phyloP scores from a whole-genome alignment of 257 asterid genomes.

The Rehmannia glutinosa region DNA sequence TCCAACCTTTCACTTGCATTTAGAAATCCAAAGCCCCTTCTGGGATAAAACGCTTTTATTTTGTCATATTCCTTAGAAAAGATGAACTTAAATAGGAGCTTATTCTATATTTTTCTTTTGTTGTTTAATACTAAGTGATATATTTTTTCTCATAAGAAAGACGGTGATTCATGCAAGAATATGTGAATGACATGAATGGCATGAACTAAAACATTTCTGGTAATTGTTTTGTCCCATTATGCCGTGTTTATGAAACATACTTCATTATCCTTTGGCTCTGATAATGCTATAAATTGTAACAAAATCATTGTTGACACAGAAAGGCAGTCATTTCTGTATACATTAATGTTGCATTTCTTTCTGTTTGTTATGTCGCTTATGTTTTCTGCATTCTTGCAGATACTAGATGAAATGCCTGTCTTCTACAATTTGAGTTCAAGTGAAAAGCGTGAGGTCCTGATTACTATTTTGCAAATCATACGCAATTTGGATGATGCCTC shows the following conservation, averaged over 20 bases:
- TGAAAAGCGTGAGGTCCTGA: conserved; percentile 93
- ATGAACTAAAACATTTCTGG: not conserved
- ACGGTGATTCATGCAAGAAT: not conserved
- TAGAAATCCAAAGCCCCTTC: not conserved
- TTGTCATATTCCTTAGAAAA: not conserved
- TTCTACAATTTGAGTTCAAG: conserved; percentile 87
- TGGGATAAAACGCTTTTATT: not conserved
- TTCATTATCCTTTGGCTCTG: not conserved
- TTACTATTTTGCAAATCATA: conserved; percentile 71
- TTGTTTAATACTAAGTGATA: not conserved
- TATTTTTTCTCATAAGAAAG: not conserved
- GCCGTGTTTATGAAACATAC: not conserved
- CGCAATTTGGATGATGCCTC: conserved; percentile 96
- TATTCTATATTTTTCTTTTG: not conserved
- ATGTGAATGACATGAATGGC: conserved; percentile 4
- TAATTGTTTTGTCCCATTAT: conserved; percentile 7
- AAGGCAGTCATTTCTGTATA: not conserved
- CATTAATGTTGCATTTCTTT: conserved; percentile 10
- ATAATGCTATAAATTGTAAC: not conserved
- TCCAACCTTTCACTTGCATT: conserved; percentile 7
- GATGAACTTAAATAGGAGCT: not conserved
- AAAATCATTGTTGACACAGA: not conserved
- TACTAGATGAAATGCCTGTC: conserved; percentile 99
- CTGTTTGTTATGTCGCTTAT: conserved; percentile 16
- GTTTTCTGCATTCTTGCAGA: conserved; percentile 49